Base-by-base conservation (phyloP, 805 yeast genomes). In the Schizosaccharomyces osmophilus region DNA sequence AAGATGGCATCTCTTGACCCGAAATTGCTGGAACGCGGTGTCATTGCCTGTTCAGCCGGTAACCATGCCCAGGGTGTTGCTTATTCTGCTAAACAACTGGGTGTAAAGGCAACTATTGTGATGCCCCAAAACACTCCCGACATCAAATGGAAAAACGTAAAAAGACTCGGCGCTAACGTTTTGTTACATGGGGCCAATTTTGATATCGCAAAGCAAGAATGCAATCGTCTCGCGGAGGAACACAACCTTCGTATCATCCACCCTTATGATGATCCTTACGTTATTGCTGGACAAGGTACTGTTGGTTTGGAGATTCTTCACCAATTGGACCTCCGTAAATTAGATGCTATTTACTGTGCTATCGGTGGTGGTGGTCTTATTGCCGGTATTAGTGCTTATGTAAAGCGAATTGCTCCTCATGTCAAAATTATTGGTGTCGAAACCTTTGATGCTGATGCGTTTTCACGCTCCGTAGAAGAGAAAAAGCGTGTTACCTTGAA, bases 41-140 rank as follows among this genome's bases (percentile, higher is more conserved):
- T 93, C 62, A 85, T 94, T 69, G 97, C 97, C 0, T 93, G 97
- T 68, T 87, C 97, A 39, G 99, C 99, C 3, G 99, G 99, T 43
- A 93, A 93, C 72, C 99, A 93, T 68, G 99, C 99, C 1, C 99
- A 93, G 71, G 99, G 99, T 66, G 97, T 93, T 15, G 98, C 98
- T 0, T 90, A 73, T 70, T 84, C 95, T 26, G 95, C 97, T 3
- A 82, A 81, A 63, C 81, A 83, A 63, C 75, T 93, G 68, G 84
- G 83, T 32, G 87, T 93, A 61, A 93, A 95, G 3, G 90, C 97
- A 3, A 90, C 97, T 4, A 93, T 93, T 61, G 97, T 93, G 58
- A 93, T 93, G 99, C 99, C 99, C 2, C 82, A 87, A 2, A 90
- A 94, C 2, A 93, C 98, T 0, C 98, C 99, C 1, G 82, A 90